Base-by-base conservation (phyloP, 2,329 filamentous ascomycete species). In the Zasmidium angulare region DNA sequence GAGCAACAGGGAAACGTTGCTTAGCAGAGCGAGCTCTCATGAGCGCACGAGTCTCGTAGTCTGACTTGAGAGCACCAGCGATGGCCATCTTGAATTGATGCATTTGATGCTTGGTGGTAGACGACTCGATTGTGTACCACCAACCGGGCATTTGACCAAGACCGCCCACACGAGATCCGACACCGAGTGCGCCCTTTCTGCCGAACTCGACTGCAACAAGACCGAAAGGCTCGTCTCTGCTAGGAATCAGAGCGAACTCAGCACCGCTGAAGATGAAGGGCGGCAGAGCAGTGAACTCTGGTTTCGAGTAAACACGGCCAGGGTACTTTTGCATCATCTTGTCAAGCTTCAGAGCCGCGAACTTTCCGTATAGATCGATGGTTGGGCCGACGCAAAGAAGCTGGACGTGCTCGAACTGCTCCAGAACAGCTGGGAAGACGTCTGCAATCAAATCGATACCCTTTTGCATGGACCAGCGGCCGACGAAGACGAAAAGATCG, bases 121-220 rank as follows among this genome's bases (percentile, higher is more conserved):
- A 85, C 0, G 84, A 87, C 70, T 89, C 86, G 57, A 89, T 83
- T 0, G 86, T 88, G 71, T 84, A 89, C 86, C 86, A 89, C 82
- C 86, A 88, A 22, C 86, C 86, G 20, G 86, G 86, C 86, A 89
- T 88, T 68, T 87, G 84, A n/a, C 86, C 85, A 21, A 89, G 78
- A 56, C 86, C 86, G 64, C 86, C 86, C 40, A 89, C 86, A 55
- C 85, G 79, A 40, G 86, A 84, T 49, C 86, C 86, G 57, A 89
- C 84, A 65, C 86, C 86, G 47, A 89, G 78, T 20, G 86, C 86
- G 66, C 86, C 86, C 71, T 89, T 88, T 22, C 86, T 79, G 58
- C 86, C 86, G 64, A 89, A 89, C 67, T 89, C 86, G 48, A 89
- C 86, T 26, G 86, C 86, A 4, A 89, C 86, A 26, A 89, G 76